Evolutionary conservation across 1,284 basidiomycete species (phyloP), one percentile per base, ranked within the genome.

Genomic region (Austroboletus niveus): DNA sequence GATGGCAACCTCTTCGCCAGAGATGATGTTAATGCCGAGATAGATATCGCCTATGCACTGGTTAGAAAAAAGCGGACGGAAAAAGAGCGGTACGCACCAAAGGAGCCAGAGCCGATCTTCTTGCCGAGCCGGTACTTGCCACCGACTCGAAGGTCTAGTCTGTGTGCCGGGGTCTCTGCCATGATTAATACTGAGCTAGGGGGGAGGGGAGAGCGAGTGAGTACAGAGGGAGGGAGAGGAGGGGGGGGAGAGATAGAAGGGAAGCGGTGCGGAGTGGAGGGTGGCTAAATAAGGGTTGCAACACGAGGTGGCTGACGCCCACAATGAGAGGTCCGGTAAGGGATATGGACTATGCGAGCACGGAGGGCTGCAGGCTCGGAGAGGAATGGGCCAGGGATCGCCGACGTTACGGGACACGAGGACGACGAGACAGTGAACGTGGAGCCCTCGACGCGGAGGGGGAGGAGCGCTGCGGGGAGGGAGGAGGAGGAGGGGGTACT

Each of bases 1-100:
- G 84, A 99, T 98, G 68, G 95, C 97, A 54, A 99, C 97, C 72
- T 98, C 96, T 72, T 99, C 95, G 47, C 96, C 96, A n/a, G 95
- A 98, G 71, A 99, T 98, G 76, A 99, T 98, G 82, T 99, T 98
- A 74, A 98, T 95, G 57, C 97, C 97, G 56, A 99, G 91, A 74
- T 98, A 99, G 72, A 99, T 99, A 69, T 99, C 96, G 75, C 94
- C 94, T 95, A 42, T 24, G 14, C 5, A 11, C 11, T 15, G 40
- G 47, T 58, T 10, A 59, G 35, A 0, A 12, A 22, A 40, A 40
- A 40, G 12, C 0, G n/a, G 15, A 31, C 8, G 22, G 44, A 42
- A 3, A 24, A 47, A 30, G n/a, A 27, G 7, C 17, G 31, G 42
- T 36, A 77, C 89, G 65, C 63, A 95, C 96, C 94, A 68, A 98